Base-by-base conservation (phyloP, 1,139 yeast genomes). In the Pichia sp. region DNA sequence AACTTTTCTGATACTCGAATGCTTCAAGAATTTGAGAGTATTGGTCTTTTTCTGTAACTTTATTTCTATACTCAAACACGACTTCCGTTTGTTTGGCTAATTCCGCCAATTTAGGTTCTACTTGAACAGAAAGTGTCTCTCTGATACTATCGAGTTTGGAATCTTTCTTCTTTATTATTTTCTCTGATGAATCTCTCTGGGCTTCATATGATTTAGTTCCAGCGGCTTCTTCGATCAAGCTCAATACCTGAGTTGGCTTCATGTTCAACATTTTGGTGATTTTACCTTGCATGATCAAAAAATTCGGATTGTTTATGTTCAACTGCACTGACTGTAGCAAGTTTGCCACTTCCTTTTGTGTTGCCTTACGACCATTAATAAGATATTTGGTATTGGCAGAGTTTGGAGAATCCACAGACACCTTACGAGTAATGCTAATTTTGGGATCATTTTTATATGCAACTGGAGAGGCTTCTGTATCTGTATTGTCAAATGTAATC, bases 121-220 rank as follows among this genome's bases (percentile, higher is more conserved):
- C 92, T 69, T 93, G 98, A 65, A 92, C 97, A 31, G 76, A 75
- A 55, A 93, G 74, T n/a, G 58, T 59, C 8, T 44, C 47, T 96
- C 47, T 77, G 11, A 56, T 57, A 41, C 52, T 49, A 19, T 51
- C 81, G 51, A 93, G 78, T 63, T 90, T 90, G 23, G 87, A 80
- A 62, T 93, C 97, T 67, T 93, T 93, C 70, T 90, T 92, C 0
- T 85, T 81, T 89, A 93, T 90, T 1, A 96, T 90, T 67, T 88
- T 85, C 65, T 89, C 86, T 0, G 98, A 97, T 67, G 89, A 89
- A 57, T 89, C 96, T 63, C 93, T 85, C 58, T 97, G 81, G 60
- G 90, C 96, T 69, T 93, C 99, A 67, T 90, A 95, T 77, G 95
- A 89, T 59, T 95, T 81, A 0, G 99, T 95, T 7, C 99, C 99